Conservation (phyloP, 495 filamentous ascomycete species). For the Aspergillus sparsus region DNA sequence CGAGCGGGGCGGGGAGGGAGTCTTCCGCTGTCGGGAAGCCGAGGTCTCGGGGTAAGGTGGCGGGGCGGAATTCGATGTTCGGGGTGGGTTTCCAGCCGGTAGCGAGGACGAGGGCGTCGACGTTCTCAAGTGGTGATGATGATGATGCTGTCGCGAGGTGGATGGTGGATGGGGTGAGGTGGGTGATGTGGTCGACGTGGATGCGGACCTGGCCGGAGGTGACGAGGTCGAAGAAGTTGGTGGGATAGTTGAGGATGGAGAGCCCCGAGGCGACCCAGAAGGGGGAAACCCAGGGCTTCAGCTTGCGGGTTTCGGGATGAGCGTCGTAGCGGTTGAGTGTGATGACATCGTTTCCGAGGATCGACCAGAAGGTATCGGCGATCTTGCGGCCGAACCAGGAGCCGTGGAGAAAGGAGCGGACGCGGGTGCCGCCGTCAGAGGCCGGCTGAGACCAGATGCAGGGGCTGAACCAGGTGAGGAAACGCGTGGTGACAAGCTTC, state of each 20-base stretch:
- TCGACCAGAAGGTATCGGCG: conserved; percentile 67
- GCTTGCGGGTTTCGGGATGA: conserved; percentile 63
- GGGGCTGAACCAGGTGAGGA: conserved; percentile 67
- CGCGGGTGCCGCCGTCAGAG: conserved; percentile 47
- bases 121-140: conserved; percentile 12
- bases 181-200: conserved; percentile 61
- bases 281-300: conserved; percentile 62
- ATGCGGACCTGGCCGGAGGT: conserved; percentile 59
- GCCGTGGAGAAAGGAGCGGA: conserved; percentile 62
- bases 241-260: conserved; percentile 70
- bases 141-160: conserved; percentile 39
- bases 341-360: conserved; percentile 61
- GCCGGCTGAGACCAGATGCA: conserved; percentile 57
- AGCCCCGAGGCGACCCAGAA: conserved; percentile 66
- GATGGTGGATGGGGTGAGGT: conserved; percentile 49
- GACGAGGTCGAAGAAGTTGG: conserved; percentile 64
- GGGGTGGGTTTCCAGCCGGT: conserved; percentile 70
- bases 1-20: conserved; percentile 28
- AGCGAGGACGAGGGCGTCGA: conserved; percentile 66
- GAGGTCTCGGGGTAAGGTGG: conserved; percentile 41
- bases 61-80: conserved; percentile 63
- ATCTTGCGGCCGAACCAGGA: conserved; percentile 68
- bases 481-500: conserved; percentile 63
- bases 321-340: conserved; percentile 58
- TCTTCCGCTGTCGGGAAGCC: conserved; percentile 41